Conservation (phyloP, 2,329 filamentous ascomycete genomes). For the Aureobasidium sp. region DNA sequence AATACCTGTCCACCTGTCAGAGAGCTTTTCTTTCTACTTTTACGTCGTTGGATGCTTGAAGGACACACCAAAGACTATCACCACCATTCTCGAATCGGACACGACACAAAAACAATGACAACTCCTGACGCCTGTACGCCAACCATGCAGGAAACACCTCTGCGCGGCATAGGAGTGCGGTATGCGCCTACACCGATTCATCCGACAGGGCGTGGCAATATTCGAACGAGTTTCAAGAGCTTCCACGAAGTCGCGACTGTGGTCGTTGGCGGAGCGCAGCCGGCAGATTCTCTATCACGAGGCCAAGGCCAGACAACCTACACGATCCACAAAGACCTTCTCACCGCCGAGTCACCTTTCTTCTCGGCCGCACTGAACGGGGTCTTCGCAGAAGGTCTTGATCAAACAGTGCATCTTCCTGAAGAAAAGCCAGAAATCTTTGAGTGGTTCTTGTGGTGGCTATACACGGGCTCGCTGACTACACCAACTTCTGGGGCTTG, state of each 20-base stretch:
- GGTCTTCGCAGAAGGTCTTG: constrained; percentile 39
- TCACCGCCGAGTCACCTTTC: constrained; percentile 43
- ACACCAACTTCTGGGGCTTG: constrained; percentile 17
- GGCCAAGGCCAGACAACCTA: constrained; percentile 32
- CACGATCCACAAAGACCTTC: constrained; percentile 42
- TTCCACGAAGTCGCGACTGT: constrained; percentile 36
- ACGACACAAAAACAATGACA: constrained; percentile 3
- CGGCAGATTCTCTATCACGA: constrained; percentile 20
- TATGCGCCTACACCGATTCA: constrained; percentile 17
- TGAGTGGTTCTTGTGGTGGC: constrained; percentile 46
- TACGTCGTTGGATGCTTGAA: not conserved
- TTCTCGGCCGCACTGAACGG: constrained; percentile 45
- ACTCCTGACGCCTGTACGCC: constrained; percentile 9
- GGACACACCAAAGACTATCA: not conserved
- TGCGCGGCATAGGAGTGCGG: constrained; percentile 5
- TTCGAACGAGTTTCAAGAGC: constrained; percentile 34
- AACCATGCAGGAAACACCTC: not conserved
- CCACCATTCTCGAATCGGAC: not conserved
- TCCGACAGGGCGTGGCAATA: constrained; percentile 15
- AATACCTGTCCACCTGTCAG: not conserved
- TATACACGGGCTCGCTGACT: constrained; percentile 40
- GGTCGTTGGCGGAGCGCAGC: constrained; percentile 30
- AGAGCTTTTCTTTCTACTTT: not conserved
- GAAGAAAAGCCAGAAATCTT: constrained; percentile 41
- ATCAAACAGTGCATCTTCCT: constrained; percentile 37